phyloP scores from a whole-genome alignment of 1,284 basidiomycete genomes.

The Vanrija sp. region DNA sequence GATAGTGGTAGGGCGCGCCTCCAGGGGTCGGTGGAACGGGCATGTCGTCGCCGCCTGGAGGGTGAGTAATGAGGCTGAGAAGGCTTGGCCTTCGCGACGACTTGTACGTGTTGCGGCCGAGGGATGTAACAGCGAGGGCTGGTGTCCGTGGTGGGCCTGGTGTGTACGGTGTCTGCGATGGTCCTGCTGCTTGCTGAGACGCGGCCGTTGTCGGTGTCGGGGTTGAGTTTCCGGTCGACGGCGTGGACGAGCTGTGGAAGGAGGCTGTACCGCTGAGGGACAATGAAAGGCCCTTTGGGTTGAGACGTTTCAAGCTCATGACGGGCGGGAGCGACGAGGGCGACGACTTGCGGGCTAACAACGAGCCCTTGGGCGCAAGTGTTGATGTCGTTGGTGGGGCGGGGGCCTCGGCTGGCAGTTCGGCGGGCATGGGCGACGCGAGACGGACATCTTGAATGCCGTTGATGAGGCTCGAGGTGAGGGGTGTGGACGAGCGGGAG shows the following conservation, averaged over 20 bases:
- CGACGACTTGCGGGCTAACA: background rate
- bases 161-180: constrained; percentile 30
- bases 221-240: constrained; percentile 4
- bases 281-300: constrained; percentile 39
- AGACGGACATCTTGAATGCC: constrained; percentile 14
- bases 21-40: constrained; percentile 31
- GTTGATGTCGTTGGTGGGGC: background rate
- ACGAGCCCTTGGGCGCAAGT: background rate
- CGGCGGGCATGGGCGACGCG: background rate
- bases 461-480: constrained; percentile 7
- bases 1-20: constrained; percentile 17
- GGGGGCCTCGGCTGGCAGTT: background rate
- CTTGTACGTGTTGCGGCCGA: constrained; percentile 18
- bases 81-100: constrained; percentile 30
- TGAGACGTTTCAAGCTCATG: constrained; percentile 30
- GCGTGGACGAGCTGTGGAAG: constrained; percentile 15
- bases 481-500: background rate
- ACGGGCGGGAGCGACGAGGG: constrained; percentile 19
- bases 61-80: constrained; percentile 38
- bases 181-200: constrained; percentile 11
- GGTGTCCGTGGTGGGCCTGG: constrained; percentile 38
- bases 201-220: constrained; percentile 14
- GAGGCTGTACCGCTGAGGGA: constrained; percentile 22
- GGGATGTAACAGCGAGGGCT: constrained; percentile 19
- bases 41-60: constrained; percentile 12